A percentile compares a stretch with the other conserved stretches of the same genome.
These are phyloP conservation scores for Diaporthe helianthi DNA, from an alignment of 2,329 filamentous ascomycete genomes.

Conservation along the genomic window DNA sequence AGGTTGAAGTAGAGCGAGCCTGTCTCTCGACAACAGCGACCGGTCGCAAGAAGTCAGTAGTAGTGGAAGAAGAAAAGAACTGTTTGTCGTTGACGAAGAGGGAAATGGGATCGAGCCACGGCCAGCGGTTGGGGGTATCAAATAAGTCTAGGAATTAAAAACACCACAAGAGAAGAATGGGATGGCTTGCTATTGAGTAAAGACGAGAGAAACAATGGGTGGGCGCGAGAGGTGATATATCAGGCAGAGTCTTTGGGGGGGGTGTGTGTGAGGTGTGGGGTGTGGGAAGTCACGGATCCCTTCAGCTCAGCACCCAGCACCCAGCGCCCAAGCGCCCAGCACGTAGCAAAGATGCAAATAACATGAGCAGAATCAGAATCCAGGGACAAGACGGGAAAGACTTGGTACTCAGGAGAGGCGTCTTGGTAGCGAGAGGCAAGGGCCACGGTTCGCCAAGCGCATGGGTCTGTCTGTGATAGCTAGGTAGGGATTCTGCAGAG, in stretches of 20 bases:
- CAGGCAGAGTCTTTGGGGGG: neutral
- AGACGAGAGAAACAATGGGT: slow-evolving; percentile 1
- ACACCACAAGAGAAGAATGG: slow-evolving; percentile 6
- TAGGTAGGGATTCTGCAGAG: slow-evolving; percentile 10
- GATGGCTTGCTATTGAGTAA: slow-evolving; percentile 7
- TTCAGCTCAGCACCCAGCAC: neutral
- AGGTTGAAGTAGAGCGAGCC: slow-evolving; percentile 5
- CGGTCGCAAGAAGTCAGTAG: neutral
- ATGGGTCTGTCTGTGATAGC: slow-evolving; percentile 24
- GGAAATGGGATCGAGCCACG: neutral
- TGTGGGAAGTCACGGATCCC: neutral
- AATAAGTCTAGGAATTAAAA: slow-evolving; percentile 23
- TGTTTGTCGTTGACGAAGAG: neutral
- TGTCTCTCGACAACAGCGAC: slow-evolving; percentile 15
- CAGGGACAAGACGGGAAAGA: slow-evolving; percentile 21
- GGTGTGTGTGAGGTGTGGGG: neutral
- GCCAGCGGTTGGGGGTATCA: slow-evolving; percentile 13
- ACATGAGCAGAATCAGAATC: slow-evolving; percentile 20
- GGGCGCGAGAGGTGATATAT: slow-evolving; percentile 12
- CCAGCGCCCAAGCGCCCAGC: neutral
- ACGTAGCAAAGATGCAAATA: neutral
- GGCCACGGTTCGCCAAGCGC: slow-evolving; percentile 18
- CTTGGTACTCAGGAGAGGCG: slow-evolving; percentile 21
- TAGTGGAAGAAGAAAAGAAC: too few relatives aligned
- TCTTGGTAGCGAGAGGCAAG: slow-evolving; percentile 7